A percentile compares a stretch with the other conserved stretches of the same genome.
Evolutionary conservation across 331 rosid species (phyloP).

Genomic region (Spiraea crenata): DNA sequence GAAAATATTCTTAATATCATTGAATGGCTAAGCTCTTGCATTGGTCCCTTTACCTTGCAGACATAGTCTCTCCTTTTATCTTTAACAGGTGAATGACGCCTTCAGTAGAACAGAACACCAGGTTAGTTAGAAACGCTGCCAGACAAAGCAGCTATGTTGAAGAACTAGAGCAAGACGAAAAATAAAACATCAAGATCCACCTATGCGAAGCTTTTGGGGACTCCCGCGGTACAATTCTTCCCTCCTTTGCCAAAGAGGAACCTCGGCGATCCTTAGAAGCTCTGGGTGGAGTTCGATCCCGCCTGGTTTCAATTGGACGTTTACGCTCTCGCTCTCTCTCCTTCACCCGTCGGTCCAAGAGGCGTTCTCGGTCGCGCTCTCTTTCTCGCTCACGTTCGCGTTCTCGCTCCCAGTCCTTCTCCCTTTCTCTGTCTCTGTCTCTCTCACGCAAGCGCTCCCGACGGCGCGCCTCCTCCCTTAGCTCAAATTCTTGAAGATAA

Average conservation of each 20-base stretch:
- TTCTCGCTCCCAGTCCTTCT: conserved; percentile 39
- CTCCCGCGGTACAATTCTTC: conserved; percentile 64
- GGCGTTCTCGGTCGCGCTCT: conserved; percentile 71
- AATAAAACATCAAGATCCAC: conserved; percentile 90
- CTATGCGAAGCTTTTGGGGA: conserved; percentile 86
- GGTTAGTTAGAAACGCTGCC: conserved; percentile 83
- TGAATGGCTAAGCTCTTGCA: conserved; percentile 49
- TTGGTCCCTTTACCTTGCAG: conserved; percentile 91
- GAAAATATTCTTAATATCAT: conserved; percentile 49
- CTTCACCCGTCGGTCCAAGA: conserved; percentile 81
- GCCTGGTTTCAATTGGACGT: conserved; percentile 69
- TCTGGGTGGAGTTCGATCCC: conserved; percentile 71
- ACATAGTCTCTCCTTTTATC: conserved; percentile 98
- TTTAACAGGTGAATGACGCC: conserved; percentile 98
- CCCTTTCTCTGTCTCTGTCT: conserved; percentile 76
- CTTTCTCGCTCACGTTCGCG: conserved; percentile 49
- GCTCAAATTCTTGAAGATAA: conserved; percentile 88
- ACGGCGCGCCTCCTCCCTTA: conserved; percentile 96
- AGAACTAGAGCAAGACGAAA: conserved; percentile 77
- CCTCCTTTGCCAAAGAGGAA: conserved; percentile 85
- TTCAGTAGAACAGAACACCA: conserved; percentile 96
- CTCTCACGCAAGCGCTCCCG: conserved; percentile 85
- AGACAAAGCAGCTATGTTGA: conserved; percentile 74
- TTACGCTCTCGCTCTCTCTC: conserved; percentile 64
- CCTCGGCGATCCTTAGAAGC: conserved; percentile 71